Conservation (phyloP, 345 rosid genomes). For the Salix arbutifolia region DNA sequence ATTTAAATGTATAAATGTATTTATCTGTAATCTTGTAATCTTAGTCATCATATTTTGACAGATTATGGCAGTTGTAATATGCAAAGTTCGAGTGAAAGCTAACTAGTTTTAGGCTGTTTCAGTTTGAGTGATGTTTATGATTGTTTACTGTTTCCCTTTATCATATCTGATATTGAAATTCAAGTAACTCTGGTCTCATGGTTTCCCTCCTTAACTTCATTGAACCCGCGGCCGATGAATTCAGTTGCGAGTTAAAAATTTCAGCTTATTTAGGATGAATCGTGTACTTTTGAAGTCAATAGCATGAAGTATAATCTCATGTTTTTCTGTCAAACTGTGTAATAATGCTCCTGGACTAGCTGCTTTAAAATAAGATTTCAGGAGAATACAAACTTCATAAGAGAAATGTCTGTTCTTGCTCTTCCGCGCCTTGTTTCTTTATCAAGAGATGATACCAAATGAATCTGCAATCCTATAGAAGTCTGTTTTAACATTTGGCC, state of each 20-base stretch:
- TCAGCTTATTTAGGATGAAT: neutral
- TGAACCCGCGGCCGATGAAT: neutral
- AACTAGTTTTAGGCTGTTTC: neutral
- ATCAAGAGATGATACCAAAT: conserved; percentile 46
- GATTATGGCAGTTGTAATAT: neutral
- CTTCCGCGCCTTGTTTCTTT: neutral
- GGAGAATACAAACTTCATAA: neutral
- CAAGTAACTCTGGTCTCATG: neutral
- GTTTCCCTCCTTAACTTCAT: neutral
- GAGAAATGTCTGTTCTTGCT: neutral
- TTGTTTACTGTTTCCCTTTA: neutral
- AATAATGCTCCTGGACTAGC: neutral
- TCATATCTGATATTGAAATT: neutral
- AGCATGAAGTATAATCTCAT: neutral
- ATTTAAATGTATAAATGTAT: conserved; percentile 22
- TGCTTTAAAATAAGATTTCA: neutral
- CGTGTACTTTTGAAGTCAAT: neutral
- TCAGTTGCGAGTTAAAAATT: neutral
- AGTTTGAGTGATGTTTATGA: neutral
- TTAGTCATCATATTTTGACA: neutral
- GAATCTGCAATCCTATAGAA: conserved; percentile 52
- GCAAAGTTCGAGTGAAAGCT: neutral
- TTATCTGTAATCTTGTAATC: conserved; percentile 2
- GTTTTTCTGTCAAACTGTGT: neutral
- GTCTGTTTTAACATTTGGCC: conserved; percentile 52